Percentiles rank a stretch among this genome's conserved stretches.
phyloP scores from a whole-genome alignment of 2,329 filamentous ascomycete genomes.

The Claviceps sp. region DNA sequence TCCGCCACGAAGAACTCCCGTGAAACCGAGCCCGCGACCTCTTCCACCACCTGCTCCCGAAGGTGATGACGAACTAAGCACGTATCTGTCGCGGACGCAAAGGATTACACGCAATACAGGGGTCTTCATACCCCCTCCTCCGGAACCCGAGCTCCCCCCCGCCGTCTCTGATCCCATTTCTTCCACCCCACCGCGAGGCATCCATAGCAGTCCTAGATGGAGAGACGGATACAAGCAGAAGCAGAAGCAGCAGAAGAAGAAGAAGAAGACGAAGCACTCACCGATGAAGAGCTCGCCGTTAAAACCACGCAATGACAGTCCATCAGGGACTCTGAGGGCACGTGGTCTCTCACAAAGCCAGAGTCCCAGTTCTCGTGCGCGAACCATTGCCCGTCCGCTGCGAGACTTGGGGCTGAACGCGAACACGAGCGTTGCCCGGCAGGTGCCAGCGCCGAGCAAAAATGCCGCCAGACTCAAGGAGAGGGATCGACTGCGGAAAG shows the following conservation, averaged over 20 bases:
- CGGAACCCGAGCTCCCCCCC: slow-evolving; percentile 52
- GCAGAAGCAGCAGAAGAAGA: slow-evolving; percentile 14
- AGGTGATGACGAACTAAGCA: slow-evolving; percentile 17
- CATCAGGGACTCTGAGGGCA: slow-evolving; percentile 6
- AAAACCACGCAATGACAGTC: slow-evolving; percentile 28
- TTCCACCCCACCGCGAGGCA: slow-evolving; percentile 42
- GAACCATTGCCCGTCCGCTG: neutral
- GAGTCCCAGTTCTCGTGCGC: neutral
- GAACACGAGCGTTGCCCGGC: slow-evolving; percentile 25
- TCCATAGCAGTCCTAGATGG: slow-evolving; percentile 43
- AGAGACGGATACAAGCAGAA: slow-evolving; percentile 20
- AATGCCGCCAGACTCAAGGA: slow-evolving; percentile 36
- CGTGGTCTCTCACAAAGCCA: slow-evolving; percentile 1
- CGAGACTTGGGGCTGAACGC: slow-evolving; percentile 5
- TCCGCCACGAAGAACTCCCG: slow-evolving; percentile 26
- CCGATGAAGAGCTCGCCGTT: slow-evolving; percentile 35
- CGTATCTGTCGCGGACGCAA: slow-evolving; percentile 16
- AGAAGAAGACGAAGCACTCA: slow-evolving; percentile 9
- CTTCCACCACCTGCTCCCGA: slow-evolving; percentile 29
- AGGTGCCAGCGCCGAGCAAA: slow-evolving; percentile 26
- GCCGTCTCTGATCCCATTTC: slow-evolving; percentile 39
- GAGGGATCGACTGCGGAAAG: slow-evolving; percentile 38
- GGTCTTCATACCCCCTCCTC: slow-evolving; percentile 15
- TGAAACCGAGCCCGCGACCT: slow-evolving; percentile 31
- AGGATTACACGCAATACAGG: slow-evolving; percentile 19